Evolutionary conservation across 495 filamentous ascomycete species (phyloP).

Genomic region (Chlorociboria aeruginascens): DNA sequence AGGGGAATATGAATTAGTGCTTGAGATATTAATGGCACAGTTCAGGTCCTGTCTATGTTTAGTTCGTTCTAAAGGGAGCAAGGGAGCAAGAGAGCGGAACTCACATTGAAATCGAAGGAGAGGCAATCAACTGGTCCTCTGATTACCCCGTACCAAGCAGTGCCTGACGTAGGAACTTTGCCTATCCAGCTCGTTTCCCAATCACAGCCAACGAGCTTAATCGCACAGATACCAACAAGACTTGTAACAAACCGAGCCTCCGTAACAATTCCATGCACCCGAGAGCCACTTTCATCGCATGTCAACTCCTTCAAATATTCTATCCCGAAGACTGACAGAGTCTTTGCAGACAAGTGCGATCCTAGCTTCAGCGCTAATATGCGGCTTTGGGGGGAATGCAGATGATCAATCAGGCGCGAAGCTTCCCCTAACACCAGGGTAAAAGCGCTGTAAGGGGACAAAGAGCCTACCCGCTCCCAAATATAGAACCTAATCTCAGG

Average conservation of each 20-base stretch:
- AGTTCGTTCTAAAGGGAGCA: no score
- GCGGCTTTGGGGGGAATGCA: background rate
- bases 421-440: background rate
- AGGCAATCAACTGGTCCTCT: background rate
- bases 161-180: slow-evolving; percentile 1
- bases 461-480: slow-evolving; percentile 1
- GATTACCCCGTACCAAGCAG: slow-evolving; percentile 7
- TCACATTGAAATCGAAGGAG: slow-evolving; percentile 3
- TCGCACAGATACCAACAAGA: slow-evolving; percentile 8
- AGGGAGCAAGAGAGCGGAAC: no score
- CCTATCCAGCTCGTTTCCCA: slow-evolving; percentile 11
- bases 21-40: background rate
- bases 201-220: slow-evolving; percentile 4
- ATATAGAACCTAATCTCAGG: background rate
- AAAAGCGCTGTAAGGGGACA: slow-evolving; percentile 3
- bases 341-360: background rate
- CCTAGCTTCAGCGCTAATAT: background rate
- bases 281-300: background rate
- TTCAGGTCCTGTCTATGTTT: slow-evolving; percentile 6
- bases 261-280: background rate
- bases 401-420: background rate
- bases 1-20: background rate
- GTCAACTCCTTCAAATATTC: slow-evolving; percentile 1
- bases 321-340: slow-evolving; percentile 2
- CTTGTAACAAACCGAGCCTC: background rate